These are phyloP conservation scores for Termitomyces sp. DNA, from an alignment of 768 basidiomycete species.

Conservation along the genomic window DNA sequence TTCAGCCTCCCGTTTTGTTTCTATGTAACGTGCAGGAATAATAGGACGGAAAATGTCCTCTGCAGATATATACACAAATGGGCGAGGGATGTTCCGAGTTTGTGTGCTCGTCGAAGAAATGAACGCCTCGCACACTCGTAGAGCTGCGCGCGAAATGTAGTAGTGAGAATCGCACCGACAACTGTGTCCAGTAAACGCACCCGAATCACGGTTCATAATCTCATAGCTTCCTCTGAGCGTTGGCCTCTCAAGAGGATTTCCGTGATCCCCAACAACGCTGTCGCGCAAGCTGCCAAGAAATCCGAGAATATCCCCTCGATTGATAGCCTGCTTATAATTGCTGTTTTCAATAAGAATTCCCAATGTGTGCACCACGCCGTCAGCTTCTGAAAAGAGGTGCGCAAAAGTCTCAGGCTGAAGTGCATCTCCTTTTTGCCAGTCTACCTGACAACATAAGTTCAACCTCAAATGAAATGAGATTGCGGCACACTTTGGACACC, in stretches of 20 bases:
- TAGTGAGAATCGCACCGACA: neutral
- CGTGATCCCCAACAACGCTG: slow-evolving; percentile 27
- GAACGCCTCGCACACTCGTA: slow-evolving; percentile 76
- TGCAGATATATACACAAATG: slow-evolving; percentile 95
- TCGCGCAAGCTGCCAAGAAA: slow-evolving; percentile 40
- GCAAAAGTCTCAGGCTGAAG: slow-evolving; percentile 70
- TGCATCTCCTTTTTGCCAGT: slow-evolving; percentile 84
- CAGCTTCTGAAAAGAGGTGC: slow-evolving; percentile 55
- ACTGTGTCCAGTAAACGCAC: slow-evolving; percentile 36
- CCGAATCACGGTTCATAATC: slow-evolving; percentile 81
- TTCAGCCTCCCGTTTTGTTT: slow-evolving; percentile 94
- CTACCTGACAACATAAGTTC: slow-evolving; percentile 46
- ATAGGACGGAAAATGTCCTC: slow-evolving; percentile 90
- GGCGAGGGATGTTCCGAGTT: slow-evolving; percentile 32
- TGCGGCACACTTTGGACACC: slow-evolving; percentile 59
- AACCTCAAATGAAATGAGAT: neutral
- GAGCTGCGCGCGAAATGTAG: slow-evolving; percentile 33
- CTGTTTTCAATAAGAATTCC: slow-evolving; percentile 83
- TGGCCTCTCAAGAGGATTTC: slow-evolving; percentile 56
- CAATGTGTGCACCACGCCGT: slow-evolving; percentile 88
- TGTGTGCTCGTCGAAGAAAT: slow-evolving; percentile 34
- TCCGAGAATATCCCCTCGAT: slow-evolving; percentile 47
- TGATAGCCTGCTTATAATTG: slow-evolving; percentile 73
- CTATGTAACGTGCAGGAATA: slow-evolving; percentile 81
- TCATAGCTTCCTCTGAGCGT: slow-evolving; percentile 56